Evolutionary conservation across 805 yeast genomes (phyloP).

Genomic region (Tetrapisispora phaffii): DNA sequence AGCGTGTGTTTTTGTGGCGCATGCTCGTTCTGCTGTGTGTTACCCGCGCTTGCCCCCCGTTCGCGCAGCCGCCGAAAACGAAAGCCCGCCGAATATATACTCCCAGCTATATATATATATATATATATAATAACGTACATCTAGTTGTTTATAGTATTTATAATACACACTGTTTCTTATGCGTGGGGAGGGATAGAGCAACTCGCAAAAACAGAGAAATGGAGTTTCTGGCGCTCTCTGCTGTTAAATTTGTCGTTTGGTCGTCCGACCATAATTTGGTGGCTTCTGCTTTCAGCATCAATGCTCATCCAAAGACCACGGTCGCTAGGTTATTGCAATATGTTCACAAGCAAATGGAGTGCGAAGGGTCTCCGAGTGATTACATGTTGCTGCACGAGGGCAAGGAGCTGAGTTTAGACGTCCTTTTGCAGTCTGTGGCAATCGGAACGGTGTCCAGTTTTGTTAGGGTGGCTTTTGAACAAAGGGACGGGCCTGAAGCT

Average conservation of each 20-base stretch:
- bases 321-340: constrained; percentile 22
- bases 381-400: constrained; percentile 3
- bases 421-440: not conserved
- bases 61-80: too few species aligned
- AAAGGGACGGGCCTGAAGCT: constrained; percentile 1
- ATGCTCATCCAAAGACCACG: constrained; percentile 19
- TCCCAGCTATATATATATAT: too few species aligned
- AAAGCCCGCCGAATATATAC: too few species aligned
- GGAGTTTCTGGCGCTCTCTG: constrained; percentile 5
- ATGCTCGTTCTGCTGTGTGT: too few species aligned
- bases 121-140: too few species aligned
- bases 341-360: constrained; percentile 10
- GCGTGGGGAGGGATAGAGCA: too few species aligned
- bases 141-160: too few species aligned
- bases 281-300: constrained; percentile 11
- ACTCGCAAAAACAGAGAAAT: too few species aligned
- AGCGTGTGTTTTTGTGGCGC: too few species aligned
- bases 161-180: too few species aligned
- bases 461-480: constrained; percentile 12
- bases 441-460: not conserved
- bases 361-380: not conserved
- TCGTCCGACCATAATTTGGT: constrained; percentile 12
- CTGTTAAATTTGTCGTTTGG: constrained; percentile 16
- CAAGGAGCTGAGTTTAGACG: constrained; percentile 1
- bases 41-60: too few species aligned